Evolutionary conservation across 805 yeast genomes (phyloP).

Genomic region (Scheffersomyces ergatensis): DNA sequence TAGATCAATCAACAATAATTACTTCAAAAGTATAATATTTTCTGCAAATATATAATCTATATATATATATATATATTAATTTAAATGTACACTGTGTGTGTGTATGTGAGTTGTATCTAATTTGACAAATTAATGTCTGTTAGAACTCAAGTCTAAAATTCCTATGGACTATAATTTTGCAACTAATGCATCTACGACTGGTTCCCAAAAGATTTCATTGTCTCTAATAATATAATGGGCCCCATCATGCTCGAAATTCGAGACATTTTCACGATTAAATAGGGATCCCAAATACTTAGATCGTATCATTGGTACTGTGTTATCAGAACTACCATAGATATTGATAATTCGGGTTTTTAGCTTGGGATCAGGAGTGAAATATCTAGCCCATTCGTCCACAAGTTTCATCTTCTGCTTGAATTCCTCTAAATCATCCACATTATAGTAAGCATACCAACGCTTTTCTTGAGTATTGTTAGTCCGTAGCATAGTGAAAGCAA

Average conservation of each 20-base stretch:
- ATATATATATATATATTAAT: no score
- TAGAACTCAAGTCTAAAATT: no score
- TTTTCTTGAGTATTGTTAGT: conserved; percentile 8
- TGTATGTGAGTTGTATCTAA: no score
- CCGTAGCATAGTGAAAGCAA: conserved; percentile 30
- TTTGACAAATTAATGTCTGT: no score
- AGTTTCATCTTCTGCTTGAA: conserved; percentile 18
- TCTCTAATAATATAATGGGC: conserved; percentile 39
- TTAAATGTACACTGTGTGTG: no score
- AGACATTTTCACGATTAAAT: conserved; percentile 12
- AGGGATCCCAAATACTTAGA: conserved; percentile 20
- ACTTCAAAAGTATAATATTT: no score
- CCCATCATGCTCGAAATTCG: conserved; percentile 28
- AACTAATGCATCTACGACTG: no score
- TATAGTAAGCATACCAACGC: conserved; percentile 11
- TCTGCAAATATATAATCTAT: no score
- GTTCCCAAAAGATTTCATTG: no score
- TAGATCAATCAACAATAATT: no score
- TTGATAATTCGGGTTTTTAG: conserved; percentile 22
- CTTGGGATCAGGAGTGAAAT: conserved; percentile 13
- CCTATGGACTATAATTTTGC: not conserved
- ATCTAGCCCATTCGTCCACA: conserved; percentile 14
- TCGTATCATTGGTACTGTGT: conserved; percentile 30
- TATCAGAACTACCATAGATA: conserved; percentile 31
- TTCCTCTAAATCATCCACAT: conserved; percentile 19